Percentiles rank a stretch among this genome's conserved stretches.
phyloP scores from a whole-genome alignment of 345 rosid species.

The Populus deltoides region DNA sequence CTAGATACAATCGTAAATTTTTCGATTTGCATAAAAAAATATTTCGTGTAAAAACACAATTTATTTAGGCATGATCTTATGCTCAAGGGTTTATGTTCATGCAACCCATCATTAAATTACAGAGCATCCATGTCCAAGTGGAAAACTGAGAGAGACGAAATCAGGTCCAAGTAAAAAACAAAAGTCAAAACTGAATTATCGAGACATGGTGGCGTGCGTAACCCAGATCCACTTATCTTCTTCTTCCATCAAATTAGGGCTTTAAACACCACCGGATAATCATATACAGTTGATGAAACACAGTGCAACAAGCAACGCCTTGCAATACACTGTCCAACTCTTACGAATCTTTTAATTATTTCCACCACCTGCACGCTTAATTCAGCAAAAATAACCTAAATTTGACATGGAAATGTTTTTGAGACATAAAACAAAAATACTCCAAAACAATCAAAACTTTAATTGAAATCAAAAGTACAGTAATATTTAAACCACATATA shows the following conservation, averaged over 20 bases:
- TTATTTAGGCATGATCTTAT: background rate
- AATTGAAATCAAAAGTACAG: background rate
- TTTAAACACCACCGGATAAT: constrained; percentile 37
- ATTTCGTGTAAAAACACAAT: too few species aligned
- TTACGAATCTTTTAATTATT: background rate
- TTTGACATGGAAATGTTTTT: background rate
- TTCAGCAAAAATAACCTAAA: background rate
- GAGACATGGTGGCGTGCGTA: constrained; percentile 36
- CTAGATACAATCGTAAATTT: too few species aligned
- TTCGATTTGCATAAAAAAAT: too few species aligned
- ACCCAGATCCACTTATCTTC: constrained; percentile 22
- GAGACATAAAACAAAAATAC: too few species aligned
- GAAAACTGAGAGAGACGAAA: background rate
- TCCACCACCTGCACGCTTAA: background rate
- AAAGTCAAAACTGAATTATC: background rate
- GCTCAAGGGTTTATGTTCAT: background rate
- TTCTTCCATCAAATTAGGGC: constrained; percentile 27
- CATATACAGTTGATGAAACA: constrained; percentile 21
- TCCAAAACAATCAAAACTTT: too few species aligned
- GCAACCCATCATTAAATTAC: background rate
- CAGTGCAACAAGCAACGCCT: constrained; percentile 21
- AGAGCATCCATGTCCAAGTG: too few species aligned
- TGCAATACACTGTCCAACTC: constrained; percentile 16
- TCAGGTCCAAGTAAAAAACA: background rate
- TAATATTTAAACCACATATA: background rate